Conservation (phyloP, 2,329 filamentous ascomycete species). For the Monosporascus sp. region DNA sequence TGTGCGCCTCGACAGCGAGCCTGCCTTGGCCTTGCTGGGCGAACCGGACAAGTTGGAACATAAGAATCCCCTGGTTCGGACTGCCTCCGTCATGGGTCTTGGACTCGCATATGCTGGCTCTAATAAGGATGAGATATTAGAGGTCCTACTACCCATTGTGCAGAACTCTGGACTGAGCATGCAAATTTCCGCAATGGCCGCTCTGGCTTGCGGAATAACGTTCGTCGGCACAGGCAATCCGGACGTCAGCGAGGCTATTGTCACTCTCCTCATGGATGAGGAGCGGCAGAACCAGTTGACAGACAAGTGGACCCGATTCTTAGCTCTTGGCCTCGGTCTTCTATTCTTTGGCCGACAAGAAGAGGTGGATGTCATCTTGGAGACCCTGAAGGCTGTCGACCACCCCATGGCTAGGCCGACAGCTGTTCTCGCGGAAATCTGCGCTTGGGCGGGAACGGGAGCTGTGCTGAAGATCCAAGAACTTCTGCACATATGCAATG, state of each 20-base stretch:
- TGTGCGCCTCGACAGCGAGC: constrained; percentile 82
- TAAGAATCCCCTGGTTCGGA: constrained; percentile 71
- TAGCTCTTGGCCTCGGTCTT: constrained; percentile 87
- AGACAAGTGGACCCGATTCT: constrained; percentile 97
- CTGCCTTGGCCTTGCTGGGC: constrained; percentile 78
- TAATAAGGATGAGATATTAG: constrained; percentile 83
- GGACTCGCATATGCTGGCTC: constrained; percentile 93
- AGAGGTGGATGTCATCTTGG: constrained; percentile 95
- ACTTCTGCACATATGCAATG: constrained; percentile 94
- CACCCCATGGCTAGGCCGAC: constrained; percentile 98
- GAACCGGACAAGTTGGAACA: constrained; percentile 75
- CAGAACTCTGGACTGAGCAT: constrained; percentile 80
- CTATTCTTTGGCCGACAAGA: constrained; percentile 96
- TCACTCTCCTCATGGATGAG: constrained; percentile 89
- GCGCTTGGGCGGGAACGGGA: constrained; percentile 95
- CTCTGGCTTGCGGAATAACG: constrained; percentile 80
- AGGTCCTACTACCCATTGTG: constrained; percentile 80
- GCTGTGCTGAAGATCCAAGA: constrained; percentile 97
- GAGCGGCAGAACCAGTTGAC: constrained; percentile 86
- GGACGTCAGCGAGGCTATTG: constrained; percentile 86
- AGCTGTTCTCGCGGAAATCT: constrained; percentile 88
- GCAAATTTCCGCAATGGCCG: constrained; percentile 95
- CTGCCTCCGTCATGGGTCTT: constrained; percentile 91
- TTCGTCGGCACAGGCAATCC: constrained; percentile 91
- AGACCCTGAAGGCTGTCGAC: constrained; percentile 94